Evolutionary conservation across 352 stramenopile species (phyloP), one percentile per base, ranked within the genome.

Genomic region (Pythium folliculosum): DNA sequence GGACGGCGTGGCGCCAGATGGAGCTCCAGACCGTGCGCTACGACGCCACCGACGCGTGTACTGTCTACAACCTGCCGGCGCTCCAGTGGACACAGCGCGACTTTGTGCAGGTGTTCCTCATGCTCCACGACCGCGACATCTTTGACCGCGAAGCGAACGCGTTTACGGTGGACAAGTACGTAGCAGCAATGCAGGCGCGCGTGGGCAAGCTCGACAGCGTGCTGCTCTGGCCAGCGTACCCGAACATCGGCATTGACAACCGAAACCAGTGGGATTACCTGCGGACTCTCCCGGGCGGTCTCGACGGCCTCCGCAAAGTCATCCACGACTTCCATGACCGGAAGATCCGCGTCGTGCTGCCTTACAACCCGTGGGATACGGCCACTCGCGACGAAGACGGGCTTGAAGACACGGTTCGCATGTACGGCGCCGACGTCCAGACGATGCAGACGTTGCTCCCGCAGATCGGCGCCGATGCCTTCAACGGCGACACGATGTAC

Each of bases 401-500:
- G 13, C 71, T 80, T 2, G 81, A 91, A 43, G 73, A 79, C 49
- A 65, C 55, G 1, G 81, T 91, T 38, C 82, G 85, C 23, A 92
- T 89, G 78, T 93, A 95, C 65, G 72, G 47, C 27, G 85, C 84
- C 12, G 87, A 95, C 56, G 86, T 93, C n/a, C 60, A 68, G 5
- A 86, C 67, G 25, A 66, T 94, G 50, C 62, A 73, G 17, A 53
- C 72, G 32, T 53, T 91, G 21, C 19, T 92, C 0, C 52, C 69
- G 0, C 69, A 75, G 45, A 60, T 85, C 7, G 66, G 77, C 21
- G 83, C 78, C 21, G 89, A 96, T 51, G 89, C 81, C 21, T 91
- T 96, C 62, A 96, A 96, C 60, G 89, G 86, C 10, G 89, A 96
- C 75, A 96, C 89, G 17, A 94, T 96, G 84, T 94, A 91, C 63